Evolutionary conservation across 2,329 filamentous ascomycete species (phyloP).

Genomic region (Botrytis squamosa): DNA sequence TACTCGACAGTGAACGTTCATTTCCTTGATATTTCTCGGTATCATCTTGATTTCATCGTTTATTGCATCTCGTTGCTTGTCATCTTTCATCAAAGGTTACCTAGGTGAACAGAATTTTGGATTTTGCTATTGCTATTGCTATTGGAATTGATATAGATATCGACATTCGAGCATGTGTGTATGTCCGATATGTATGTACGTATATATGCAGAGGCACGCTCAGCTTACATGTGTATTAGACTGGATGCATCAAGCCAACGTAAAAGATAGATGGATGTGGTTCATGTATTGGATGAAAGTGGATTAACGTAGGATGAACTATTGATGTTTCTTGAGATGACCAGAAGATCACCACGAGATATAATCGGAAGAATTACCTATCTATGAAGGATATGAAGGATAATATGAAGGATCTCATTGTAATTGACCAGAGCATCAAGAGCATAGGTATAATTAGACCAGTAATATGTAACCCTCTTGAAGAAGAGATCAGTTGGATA

Average conservation of each 20-base stretch:
- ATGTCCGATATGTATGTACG: neutral
- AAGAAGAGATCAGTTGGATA: neutral
- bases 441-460: neutral
- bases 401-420: neutral
- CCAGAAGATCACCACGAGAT: neutral
- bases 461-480: neutral
- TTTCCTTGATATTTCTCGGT: neutral
- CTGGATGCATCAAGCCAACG: neutral
- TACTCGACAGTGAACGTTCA: neutral
- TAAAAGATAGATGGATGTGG: neutral
- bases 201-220: neutral
- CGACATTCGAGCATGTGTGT: neutral
- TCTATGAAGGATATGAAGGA: neutral
- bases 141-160: neutral
- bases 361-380: neutral
- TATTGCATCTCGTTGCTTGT: neutral
- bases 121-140: neutral
- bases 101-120: neutral
- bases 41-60: neutral
- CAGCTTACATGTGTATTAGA: slow-evolving; percentile 6
- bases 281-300: neutral
- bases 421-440: neutral
- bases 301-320: slow-evolving; percentile 13
- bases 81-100: neutral
- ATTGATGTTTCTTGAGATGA: slow-evolving; percentile 4